Base-by-base conservation (phyloP, 345 rosid genomes). In the Abelmoschus esculentus region DNA sequence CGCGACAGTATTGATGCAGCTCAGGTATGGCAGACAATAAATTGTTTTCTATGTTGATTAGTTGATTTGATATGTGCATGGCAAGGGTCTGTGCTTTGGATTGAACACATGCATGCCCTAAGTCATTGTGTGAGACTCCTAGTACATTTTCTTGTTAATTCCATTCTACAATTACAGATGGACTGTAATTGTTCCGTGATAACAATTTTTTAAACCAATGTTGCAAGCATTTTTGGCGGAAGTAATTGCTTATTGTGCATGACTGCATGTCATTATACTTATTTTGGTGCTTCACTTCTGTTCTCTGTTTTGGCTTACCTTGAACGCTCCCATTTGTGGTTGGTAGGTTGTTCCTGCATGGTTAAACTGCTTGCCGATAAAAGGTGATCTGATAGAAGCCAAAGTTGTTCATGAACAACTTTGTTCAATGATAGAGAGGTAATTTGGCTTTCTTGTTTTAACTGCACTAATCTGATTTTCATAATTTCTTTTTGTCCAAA, bases 401-500 rank as follows among this genome's bases (percentile, higher is more conserved):
- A 96, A 96, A 81, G 87, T 85, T 70, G 99, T 96, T 76, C 97
- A 96, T 61, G 97, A 90, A 14, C 95, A 90, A 85, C 99, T 96
- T 70, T 96, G 98, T 81, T 79, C 82, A 50, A 92, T 96, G 99
- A 93, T 90, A 42, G 99, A 96, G 80, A 90, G 99, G 99, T 89
- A 77, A 70, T 10, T 17, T 15, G 34, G 5, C 57, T 62, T 19
- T 57, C 29, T 70, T 56, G 26, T 17, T 61, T 17, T 17, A 31
- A 17, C 12, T 61, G 32, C 34, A 14, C 13, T 46, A 11, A 6
- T 57, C 19, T 65, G 53, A 3, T 55, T 22, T 67, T 31, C 52
- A 44, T 6, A 6, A 4, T 44, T 65, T 7, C 28, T 9, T 42
- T 62, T 62, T 18, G n/a, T 13, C 29, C 54, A 18, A 6, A 36